A percentile compares a stretch with the other conserved stretches of the same genome.
These are phyloP conservation scores for Rossbeevera mucosa DNA, from an alignment of 768 basidiomycete genomes.

Conservation along the genomic window DNA sequence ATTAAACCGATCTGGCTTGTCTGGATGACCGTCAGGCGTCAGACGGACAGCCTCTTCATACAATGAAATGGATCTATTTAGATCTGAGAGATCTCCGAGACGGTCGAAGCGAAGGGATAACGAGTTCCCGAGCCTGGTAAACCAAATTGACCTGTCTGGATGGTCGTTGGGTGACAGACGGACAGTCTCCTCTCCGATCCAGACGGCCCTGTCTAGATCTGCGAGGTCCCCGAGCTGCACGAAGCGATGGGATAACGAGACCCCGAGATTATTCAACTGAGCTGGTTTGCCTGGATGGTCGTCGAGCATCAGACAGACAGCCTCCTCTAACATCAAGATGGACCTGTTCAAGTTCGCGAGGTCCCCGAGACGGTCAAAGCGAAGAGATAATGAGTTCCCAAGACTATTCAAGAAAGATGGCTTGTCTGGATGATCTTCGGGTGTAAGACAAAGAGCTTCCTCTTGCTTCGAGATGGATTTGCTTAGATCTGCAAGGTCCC, in stretches of 20 bases:
- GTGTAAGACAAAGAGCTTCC: neutral
- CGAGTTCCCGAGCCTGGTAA: neutral
- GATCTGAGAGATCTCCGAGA: neutral
- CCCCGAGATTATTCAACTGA: neutral
- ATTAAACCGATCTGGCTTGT: neutral
- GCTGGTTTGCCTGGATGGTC: neutral
- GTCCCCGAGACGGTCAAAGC: neutral
- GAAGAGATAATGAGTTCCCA: neutral
- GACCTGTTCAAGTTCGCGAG: neutral
- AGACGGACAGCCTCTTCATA: neutral
- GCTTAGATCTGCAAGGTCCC: neutral
- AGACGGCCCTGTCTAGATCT: too few relatives aligned
- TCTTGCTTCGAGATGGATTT: neutral
- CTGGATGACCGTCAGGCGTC: neutral
- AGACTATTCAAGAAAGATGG: neutral
- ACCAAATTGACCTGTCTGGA: too few relatives aligned
- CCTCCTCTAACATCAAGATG: neutral
- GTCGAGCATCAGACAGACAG: neutral
- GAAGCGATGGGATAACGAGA: too few relatives aligned
- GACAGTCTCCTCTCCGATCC: too few relatives aligned
- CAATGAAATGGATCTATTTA: neutral
- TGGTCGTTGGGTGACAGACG: too few relatives aligned
- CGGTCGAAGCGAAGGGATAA: neutral
- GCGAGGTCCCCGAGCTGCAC: too few relatives aligned
- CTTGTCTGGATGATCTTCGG: neutral